Conservation (phyloP, 345 rosid genomes). For the Clausena lansium region DNA sequence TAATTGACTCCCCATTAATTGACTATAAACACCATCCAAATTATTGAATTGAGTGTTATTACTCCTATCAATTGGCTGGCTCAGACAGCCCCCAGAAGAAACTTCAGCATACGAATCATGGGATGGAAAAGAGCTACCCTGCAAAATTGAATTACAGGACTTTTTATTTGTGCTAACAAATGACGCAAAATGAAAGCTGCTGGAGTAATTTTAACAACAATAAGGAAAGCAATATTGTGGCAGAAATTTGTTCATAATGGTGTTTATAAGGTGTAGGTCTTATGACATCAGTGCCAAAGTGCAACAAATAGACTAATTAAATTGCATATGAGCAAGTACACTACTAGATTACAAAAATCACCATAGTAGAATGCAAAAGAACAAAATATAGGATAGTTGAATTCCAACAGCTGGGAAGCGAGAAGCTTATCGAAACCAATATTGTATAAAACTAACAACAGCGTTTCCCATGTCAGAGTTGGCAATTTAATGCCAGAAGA, state of each 20-base stretch:
- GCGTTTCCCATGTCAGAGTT: neutral
- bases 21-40: conserved; percentile 31
- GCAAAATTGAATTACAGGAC: conserved; percentile 28
- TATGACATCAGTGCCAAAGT: neutral
- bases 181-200: neutral
- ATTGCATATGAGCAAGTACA: neutral
- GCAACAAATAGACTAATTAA: conserved; percentile 1
- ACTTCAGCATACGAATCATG: conserved; percentile 26
- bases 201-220: neutral
- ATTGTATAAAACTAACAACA: neutral
- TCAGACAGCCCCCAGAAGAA: conserved; percentile 23
- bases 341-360: neutral
- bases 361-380: neutral
- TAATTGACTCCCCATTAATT: conserved; percentile 27
- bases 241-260: neutral
- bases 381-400: neutral
- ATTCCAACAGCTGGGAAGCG: neutral
- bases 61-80: conserved; percentile 26
- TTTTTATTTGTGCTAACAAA: neutral
- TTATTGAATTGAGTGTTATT: conserved; percentile 23
- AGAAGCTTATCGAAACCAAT: neutral
- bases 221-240: neutral
- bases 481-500: neutral
- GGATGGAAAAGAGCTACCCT: conserved; percentile 34
- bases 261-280: neutral